Evolutionary conservation across 176 grass and related monocot species (phyloP).

Genomic region (Elymus sibiricus): DNA sequence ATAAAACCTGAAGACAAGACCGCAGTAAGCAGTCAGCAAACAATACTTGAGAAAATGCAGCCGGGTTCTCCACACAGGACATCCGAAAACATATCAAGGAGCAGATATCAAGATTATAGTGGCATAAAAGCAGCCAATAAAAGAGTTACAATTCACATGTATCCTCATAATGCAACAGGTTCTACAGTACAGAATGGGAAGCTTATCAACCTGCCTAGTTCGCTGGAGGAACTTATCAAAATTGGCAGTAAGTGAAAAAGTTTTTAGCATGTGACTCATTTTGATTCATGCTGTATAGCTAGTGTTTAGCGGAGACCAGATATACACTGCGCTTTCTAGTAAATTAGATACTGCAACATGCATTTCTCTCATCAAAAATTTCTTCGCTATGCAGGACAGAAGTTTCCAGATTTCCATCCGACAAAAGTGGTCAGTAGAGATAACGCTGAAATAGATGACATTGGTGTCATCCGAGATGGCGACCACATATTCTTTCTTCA

Average conservation of each 20-base stretch:
- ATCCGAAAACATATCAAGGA: conserved; percentile 11
- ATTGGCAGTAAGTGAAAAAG: conserved; percentile 63
- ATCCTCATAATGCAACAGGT: conserved; percentile 22
- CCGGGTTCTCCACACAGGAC: background rate
- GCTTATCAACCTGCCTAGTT: conserved; percentile 74
- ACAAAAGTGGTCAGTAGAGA: conserved; percentile 70
- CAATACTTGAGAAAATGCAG: background rate
- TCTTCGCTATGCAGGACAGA: conserved; percentile 54
- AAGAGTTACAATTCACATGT: conserved; percentile 71
- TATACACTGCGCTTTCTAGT: background rate
- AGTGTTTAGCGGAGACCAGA: background rate
- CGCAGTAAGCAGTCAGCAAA: conserved; percentile 9
- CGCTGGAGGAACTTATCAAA: conserved; percentile 72
- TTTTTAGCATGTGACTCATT: background rate
- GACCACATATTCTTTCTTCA: conserved; percentile 80
- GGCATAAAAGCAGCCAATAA: conserved; percentile 23
- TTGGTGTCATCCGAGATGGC: conserved; percentile 72
- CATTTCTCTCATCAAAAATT: conserved; percentile 17
- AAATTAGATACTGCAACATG: background rate
- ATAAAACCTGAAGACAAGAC: conserved; percentile 30
- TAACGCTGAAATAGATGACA: conserved; percentile 89
- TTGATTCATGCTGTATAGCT: background rate
- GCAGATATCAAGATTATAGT: conserved; percentile 14
- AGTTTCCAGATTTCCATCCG: conserved; percentile 58
- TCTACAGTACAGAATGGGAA: conserved; percentile 54